Base-by-base conservation (phyloP, 192 early-diverging fungal species). In the Obelidium mucronatum region DNA sequence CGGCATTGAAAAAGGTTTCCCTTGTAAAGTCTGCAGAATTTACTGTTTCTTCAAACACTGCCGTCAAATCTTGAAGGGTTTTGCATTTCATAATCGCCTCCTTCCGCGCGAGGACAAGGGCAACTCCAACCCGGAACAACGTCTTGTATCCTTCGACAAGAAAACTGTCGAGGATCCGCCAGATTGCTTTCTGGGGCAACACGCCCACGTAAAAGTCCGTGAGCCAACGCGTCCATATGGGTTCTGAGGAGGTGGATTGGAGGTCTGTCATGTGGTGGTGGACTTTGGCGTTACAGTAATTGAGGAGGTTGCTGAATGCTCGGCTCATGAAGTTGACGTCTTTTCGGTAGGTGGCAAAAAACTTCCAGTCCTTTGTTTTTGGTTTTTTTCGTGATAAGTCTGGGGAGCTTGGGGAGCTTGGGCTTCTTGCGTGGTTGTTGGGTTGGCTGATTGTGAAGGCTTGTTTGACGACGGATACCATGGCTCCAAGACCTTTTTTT, bases 61-160 rank as follows among this genome's bases (percentile, higher is more conserved):
- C n/a, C 1, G 73, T 40, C 6, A 53, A 74, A 4, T 78, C 67
- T 1, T 34, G 31, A 13, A 74, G 42, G 37, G 63, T 73, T 28
- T 54, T 59, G 39, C 30, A 24, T 53, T 78, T 51, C 48, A 85
- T 24, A 1, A 83, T 34, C 0, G 19, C 67, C 53, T 58, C 76
- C 28, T 78, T 66, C 2, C 76, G 56, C 2, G 56, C 24, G 2
- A 66, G 26, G 39, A 85, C 42, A 42, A 84, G 36, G 8, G 70
- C 82, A 1, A 82, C 40, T 4, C 75, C 80, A 61, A 82, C 69
- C 26, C 82, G 76, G 40, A 82, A 82, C n/a, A 84, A 62, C 6
- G 80, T 79, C 40, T 77, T 81, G 69, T 80, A 84, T 0, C 84
- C 84, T 56, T 85, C 84, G 26, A 85, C 37, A 4, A 85, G 19